Base-by-base conservation (phyloP, 768 basidiomycete genomes). In the Hericium alpestre region DNA sequence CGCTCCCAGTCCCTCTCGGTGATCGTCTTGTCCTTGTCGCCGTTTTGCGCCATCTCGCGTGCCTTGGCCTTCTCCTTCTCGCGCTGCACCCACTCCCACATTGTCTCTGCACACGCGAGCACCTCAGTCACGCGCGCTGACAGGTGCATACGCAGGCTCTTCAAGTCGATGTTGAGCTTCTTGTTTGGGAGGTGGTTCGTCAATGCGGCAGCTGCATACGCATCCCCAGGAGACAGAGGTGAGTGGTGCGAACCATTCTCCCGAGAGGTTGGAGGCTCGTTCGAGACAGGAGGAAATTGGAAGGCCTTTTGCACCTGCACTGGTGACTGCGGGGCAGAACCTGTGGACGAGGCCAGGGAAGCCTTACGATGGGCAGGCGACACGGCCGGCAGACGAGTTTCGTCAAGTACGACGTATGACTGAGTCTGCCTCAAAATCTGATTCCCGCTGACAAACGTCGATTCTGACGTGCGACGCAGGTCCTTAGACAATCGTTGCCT, bases 41-140 rank as follows among this genome's bases (percentile, higher is more conserved):
- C 6, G 32, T 32, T 7, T 32, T 10, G 32, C 32, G 32, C 22
- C 52, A n/a, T 38, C 52, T 53, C 52, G 15, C 38, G 32, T 18
- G 18, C 20, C 22, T 38, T 20, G 37, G 18, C 52, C 52, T n/a
- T 54, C 58, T 51, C 52, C 52, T n/a, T 54, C 58, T 51, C 22
- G 23, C 27, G 51, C n/a, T 58, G 65, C 3, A 88, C 77, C 79
- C 82, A 88, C 55, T 86, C 85, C 87, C 87, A 90, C 86, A 89
- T 89, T 32, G 81, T 74, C 68, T 89, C 87, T 0, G 81, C 74
- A 63, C 86, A 88, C 8, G 76, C 84, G 13, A 87, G 61, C n/a
- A 88, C 74, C 65, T 86, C 87, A 57, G 78, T 74, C 9, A 78
- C 77, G 13, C 84, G 75, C 60, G 81, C 57, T 16, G 77, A 71